Percentiles rank a stretch among this genome's conserved stretches.
Conservation (phyloP, 306 rosid genomes). For the Myrica gale region DNA sequence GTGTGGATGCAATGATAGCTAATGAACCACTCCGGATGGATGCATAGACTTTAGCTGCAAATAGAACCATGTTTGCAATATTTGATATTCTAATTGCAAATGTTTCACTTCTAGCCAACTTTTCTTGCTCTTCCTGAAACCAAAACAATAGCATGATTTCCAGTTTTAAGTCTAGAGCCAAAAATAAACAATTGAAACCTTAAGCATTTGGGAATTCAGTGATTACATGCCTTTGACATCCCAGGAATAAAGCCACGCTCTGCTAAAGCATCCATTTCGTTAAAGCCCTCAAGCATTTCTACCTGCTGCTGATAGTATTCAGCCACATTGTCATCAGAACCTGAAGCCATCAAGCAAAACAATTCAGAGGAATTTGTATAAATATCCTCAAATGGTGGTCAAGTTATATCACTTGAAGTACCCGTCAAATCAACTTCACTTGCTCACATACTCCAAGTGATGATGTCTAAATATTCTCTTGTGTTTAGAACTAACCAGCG, state of each 20-base stretch:
- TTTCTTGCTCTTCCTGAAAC: constrained; percentile 83
- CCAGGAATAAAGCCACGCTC: constrained; percentile 84
- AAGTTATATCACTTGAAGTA: background rate
- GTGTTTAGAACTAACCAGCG: background rate
- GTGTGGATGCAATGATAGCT: constrained; percentile 96
- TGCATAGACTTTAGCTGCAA: constrained; percentile 88
- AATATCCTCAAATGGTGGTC: background rate
- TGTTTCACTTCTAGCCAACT: constrained; percentile 77
- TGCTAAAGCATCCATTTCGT: constrained; percentile 88
- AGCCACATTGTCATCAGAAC: constrained; percentile 79
- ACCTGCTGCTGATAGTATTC: constrained; percentile 97
- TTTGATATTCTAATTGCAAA: constrained; percentile 93
- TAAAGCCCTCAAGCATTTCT: constrained; percentile 92
- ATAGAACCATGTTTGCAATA: constrained; percentile 87
- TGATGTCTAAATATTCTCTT: background rate
- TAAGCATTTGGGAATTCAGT: background rate
- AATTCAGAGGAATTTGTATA: background rate
- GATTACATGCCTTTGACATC: constrained; percentile 77
- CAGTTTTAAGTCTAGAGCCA: constrained; percentile 14
- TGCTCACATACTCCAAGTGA: background rate
- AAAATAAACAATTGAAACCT: constrained; percentile 10
- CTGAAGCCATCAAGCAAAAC: constrained; percentile 44
- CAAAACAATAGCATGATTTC: constrained; percentile 14
- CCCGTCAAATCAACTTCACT: background rate
- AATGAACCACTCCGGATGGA: constrained; percentile 87